Conservation (phyloP, 306 rosid genomes). For the Ormosia emarginata region DNA sequence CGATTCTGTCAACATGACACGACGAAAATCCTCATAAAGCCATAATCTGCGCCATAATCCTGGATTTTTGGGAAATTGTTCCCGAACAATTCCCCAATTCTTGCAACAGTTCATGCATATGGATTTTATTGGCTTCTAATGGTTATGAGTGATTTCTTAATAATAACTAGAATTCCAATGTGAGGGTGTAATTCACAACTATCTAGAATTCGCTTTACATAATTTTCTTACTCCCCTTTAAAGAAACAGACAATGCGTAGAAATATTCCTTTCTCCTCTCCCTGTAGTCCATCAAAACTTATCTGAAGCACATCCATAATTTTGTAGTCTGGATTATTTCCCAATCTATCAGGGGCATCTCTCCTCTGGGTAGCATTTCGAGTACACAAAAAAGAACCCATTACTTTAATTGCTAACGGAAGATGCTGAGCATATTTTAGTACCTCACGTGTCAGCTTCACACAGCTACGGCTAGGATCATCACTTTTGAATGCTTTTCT, state of each 20-base stretch:
- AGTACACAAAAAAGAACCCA: slow-evolving; percentile 20
- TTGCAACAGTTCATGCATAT: background rate
- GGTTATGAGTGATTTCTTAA: background rate
- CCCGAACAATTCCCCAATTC: background rate
- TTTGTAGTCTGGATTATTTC: background rate
- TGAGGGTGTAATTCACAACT: background rate
- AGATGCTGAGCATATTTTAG: background rate
- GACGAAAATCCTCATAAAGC: background rate
- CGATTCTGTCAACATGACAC: background rate
- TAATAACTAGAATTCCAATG: background rate
- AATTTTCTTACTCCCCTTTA: background rate
- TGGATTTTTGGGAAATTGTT: background rate
- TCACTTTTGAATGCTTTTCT: background rate
- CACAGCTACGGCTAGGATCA: background rate
- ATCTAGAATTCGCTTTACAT: background rate
- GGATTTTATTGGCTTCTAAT: background rate
- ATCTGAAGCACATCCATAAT: background rate
- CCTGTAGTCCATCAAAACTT: background rate
- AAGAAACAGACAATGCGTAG: background rate
- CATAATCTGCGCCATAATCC: background rate
- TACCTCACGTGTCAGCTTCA: background rate
- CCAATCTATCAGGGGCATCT: background rate
- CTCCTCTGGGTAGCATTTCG: slow-evolving; percentile 15
- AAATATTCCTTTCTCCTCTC: background rate
- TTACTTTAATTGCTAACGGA: background rate